These are phyloP conservation scores for Sideroxylon spinosum DNA, from an alignment of 179 eudicot species.

Conservation along the genomic window DNA sequence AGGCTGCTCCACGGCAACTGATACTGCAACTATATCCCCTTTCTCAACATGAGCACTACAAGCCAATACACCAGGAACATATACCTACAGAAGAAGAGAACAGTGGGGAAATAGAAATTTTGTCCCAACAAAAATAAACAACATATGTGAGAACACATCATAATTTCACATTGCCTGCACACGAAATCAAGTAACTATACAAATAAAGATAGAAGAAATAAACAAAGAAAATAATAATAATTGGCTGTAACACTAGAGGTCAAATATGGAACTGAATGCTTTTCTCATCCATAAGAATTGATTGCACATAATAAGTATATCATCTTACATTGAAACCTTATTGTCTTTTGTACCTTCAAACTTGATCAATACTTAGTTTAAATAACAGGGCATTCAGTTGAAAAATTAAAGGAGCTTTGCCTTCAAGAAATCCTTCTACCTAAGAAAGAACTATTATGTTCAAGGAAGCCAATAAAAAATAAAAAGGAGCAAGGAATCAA, in stretches of 20 bases:
- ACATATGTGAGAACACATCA: neutral
- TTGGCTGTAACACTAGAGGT: neutral
- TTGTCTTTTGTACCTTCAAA: neutral
- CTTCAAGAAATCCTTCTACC: neutral
- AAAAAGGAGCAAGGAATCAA: neutral
- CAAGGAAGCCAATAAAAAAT: neutral
- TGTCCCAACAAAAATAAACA: neutral
- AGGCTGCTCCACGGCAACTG: slow-evolving; percentile 77
- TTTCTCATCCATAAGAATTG: slow-evolving; percentile 5
- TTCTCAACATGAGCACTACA: slow-evolving; percentile 90
- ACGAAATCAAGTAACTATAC: too few species aligned
- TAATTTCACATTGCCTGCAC: neutral
- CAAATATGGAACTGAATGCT: neutral
- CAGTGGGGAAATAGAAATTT: neutral
- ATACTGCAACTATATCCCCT: slow-evolving; percentile 89
- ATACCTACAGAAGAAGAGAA: slow-evolving; percentile 37
- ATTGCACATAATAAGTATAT: neutral
- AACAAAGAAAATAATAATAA: neutral
- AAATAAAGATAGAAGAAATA: neutral
- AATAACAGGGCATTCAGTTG: neutral
- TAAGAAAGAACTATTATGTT: neutral
- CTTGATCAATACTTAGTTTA: neutral
- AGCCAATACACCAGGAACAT: slow-evolving; percentile 90
- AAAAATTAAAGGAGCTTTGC: slow-evolving; percentile 2
- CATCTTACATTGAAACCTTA: neutral